Base-by-base conservation (phyloP, 208 protist species). In the Crithidia acanthocephali region DNA sequence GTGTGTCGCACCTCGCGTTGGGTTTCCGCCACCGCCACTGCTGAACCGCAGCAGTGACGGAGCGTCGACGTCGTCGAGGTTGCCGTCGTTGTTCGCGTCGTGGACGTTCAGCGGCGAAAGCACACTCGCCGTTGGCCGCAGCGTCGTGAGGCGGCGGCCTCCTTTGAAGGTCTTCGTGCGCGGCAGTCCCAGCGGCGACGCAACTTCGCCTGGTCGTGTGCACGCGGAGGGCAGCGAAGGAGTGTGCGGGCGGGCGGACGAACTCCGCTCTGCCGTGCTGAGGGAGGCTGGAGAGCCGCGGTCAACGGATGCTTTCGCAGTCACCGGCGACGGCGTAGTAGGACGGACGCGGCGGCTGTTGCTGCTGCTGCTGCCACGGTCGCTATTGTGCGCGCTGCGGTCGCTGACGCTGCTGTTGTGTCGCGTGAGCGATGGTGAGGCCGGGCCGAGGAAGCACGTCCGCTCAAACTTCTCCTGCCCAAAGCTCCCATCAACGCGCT, bases 361-460 rank as follows among this genome's bases (percentile, higher is more conserved):
- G 44, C 23, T 20, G 40, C 57, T 50, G 55, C 22, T 28, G 57
- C 10, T 47, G 57, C 25, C 50, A 37, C n/a, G 2, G 55, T 45
- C 27, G 44, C 44, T 48, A 15, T 42, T 42, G 37, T 42, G 37
- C 9, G 37, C 37, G 40, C 52, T 58, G n/a, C n/a, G n/a, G n/a
- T n/a, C n/a, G 55, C 23, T 37, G 35, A 33, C 35, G 32, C 33
- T 50, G 40, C 57, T 63, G 57, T 33, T 58, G 48, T 23, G 48
- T 15, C 50, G 47, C 23, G 23, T 35, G 10, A 68, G 50, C 0
- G 62, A 42, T 0, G 47, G 62, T 2, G 62, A 58, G 33, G 62
- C 62, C 2, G 62, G 62, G 25, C 62, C 62, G 15, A 68, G 48
- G 35, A 68, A 58, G 50, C 62, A 56, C 30, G 50, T 30, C 15